Evolutionary conservation across 1,284 basidiomycete genomes (phyloP), one percentile per base, ranked within the genome.

Genomic region (Apiotrichum brassicae): DNA sequence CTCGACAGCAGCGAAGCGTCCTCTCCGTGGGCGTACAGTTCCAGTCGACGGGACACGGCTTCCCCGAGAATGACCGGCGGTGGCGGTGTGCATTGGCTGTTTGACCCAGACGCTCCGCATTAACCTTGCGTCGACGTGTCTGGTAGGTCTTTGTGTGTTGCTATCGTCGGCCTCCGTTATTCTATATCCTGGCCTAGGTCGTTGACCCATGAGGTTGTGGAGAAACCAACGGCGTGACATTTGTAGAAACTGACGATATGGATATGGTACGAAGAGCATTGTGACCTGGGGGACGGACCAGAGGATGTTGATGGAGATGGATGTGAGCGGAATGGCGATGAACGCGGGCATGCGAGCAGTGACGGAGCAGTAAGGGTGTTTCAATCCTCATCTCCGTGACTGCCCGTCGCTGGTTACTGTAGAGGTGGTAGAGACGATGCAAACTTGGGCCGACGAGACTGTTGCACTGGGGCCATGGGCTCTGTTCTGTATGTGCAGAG

Each of bases 141-240:
- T 46, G 39, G 47, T 9, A 37, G 36, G 35, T 46, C 16, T 30
- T 28, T 9, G n/a, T 34, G 13, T 33, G 12, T 12, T 3, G 39
- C 14, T 13, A 3, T 30, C 30, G 38, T 23, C 32, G 48, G 51
- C 35, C 44, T 51, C 55, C 56, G 56, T 58, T 58, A 58, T 58
- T 58, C 56, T 58, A 54, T 58, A 54, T 58, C 56, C 56, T 58
- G 56, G 56, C 56, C 56, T 58, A 58, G 56, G 56, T 52, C 56
- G 53, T 58, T 43, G 56, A 52, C 56, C 56, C 14, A 25, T 58
- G 49, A 58, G 56, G 56, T 58, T 58, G 52, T 58, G 56, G 56
- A 58, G 53, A 58, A 58, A 58, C 56, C 56, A 58, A 58, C 56
- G 56, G 53, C 51, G 39, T 44, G 56, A 58, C 56, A 58, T 30